Base-by-base conservation (phyloP, 169 alveolate genomes). In the Cryptosporidium sp. region DNA sequence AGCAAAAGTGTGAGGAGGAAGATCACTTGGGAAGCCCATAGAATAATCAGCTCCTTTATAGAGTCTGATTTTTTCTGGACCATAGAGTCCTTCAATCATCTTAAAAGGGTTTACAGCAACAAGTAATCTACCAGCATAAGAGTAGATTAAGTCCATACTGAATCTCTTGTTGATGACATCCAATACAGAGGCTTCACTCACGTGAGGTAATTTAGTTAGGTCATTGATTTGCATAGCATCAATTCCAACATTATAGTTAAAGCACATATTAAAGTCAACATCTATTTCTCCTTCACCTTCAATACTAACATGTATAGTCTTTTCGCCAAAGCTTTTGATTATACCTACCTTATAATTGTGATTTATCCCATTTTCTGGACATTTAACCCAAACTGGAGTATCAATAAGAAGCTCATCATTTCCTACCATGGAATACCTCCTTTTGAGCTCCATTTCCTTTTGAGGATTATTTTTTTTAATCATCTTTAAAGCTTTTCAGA, bases 101-200 rank as follows among this genome's bases (percentile, higher is more conserved):
- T 91, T 91, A 68, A 93, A 95, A 23, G 97, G 97, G 61, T 95
- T 95, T 48, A 95, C 93, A 58, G 95, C 96, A 53, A 95, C 91
- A 58, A 95, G 68, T 42, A 95, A 75, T 91, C 95, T 93, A 10
- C 97, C 97, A 14, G 95, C 96, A 75, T 95, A 95, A 14, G 97
- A 92, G 70, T 94, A 92, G 44, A 85, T 85, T 45, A 91, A 75
- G 67, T 92, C 92, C 85, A 87, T 80, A 62, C 58, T 80, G 85
- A 96, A 97, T 51, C 99, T 94, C 53, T 91, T 85, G 84, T 97
- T 93, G 69, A 98, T 91, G 35, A 97, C 95, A 84, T 97, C 97
- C 18, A 98, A 93, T 6, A 98, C 95, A 3, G 99, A 95, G 39
- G 98, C 97, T 84, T 96, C 98, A 84, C 96, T 97, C 18, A 96